Evolutionary conservation across 1,284 basidiomycete genomes (phyloP).

Genomic region (Papiliotrema terrestris): DNA sequence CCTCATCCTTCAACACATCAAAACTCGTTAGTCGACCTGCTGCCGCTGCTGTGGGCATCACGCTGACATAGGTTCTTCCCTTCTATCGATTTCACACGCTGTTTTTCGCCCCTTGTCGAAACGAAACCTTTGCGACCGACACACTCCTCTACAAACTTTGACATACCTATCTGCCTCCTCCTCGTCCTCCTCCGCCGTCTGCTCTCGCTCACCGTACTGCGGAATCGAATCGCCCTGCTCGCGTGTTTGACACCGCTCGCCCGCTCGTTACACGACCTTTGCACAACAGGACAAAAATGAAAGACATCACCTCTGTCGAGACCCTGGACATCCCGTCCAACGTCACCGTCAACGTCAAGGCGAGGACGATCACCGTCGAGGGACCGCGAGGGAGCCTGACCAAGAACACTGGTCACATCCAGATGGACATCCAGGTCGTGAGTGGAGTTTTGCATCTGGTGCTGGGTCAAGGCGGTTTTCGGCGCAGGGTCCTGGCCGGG

Average conservation of each 20-base stretch:
- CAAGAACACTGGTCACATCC: slow-evolving; percentile 90
- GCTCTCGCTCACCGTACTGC: neutral
- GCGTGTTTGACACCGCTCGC: no score
- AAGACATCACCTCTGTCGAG: slow-evolving; percentile 59
- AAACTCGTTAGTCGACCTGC: neutral
- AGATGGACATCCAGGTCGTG: slow-evolving; percentile 91
- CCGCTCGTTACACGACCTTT: neutral
- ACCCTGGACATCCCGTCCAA: slow-evolving; percentile 84
- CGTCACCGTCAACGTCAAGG: slow-evolving; percentile 79
- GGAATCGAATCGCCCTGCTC: no score
- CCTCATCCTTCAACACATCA: neutral
- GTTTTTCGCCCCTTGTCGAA: neutral
- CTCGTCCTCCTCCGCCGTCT: neutral
- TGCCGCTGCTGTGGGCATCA: neutral
- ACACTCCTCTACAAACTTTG: neutral
- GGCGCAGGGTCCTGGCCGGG: no score
- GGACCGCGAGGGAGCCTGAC: slow-evolving; percentile 84
- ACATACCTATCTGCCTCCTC: neutral
- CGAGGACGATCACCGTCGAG: slow-evolving; percentile 81
- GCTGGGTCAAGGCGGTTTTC: no score
- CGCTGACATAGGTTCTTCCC: neutral
- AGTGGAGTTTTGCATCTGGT: slow-evolving; percentile 42
- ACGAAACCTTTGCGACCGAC: neutral
- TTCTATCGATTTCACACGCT: neutral
- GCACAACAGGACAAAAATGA: slow-evolving; percentile 39